A percentile compares a stretch with the other conserved stretches of the same genome.
These are phyloP conservation scores for Asterophora lycoperdoides DNA, from an alignment of 768 basidiomycete genomes.

Conservation along the genomic window DNA sequence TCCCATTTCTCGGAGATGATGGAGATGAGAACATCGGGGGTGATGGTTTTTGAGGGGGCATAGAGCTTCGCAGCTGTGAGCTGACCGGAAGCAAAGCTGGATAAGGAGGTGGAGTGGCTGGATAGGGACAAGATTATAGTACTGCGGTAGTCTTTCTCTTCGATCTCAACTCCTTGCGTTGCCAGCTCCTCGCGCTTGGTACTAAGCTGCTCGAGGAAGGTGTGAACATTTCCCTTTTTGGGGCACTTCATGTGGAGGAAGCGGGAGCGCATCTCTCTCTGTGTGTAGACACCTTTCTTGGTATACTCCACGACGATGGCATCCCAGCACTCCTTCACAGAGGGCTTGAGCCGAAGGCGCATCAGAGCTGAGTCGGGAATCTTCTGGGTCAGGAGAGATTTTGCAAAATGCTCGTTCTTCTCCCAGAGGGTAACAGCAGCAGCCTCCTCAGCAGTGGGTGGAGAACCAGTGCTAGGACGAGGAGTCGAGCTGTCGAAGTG, in stretches of 20 bases:
- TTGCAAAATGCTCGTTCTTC: slow-evolving; percentile 30
- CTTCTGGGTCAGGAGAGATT: slow-evolving; percentile 27
- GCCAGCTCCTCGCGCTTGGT: slow-evolving; percentile 22
- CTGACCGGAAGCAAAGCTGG: slow-evolving; percentile 24
- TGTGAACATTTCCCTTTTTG: slow-evolving; percentile 23
- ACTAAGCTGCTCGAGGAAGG: slow-evolving; percentile 23
- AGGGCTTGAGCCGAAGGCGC: slow-evolving; percentile 18
- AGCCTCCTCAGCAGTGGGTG: background rate
- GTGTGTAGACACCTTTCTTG: slow-evolving; percentile 26
- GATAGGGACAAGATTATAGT: slow-evolving; percentile 30
- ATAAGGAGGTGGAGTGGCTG: slow-evolving; percentile 14
- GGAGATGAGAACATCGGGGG: slow-evolving; percentile 19
- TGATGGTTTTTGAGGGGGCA: slow-evolving; percentile 9
- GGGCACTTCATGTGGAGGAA: slow-evolving; percentile 29
- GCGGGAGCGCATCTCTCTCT: slow-evolving; percentile 21
- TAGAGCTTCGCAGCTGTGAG: slow-evolving; percentile 18
- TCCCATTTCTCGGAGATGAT: slow-evolving; percentile 28
- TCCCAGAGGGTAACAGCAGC: slow-evolving; percentile 24
- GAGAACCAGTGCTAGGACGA: slow-evolving; percentile 5
- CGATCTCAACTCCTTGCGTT: slow-evolving; percentile 26
- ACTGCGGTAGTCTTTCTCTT: slow-evolving; percentile 27
- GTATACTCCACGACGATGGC: slow-evolving; percentile 29
- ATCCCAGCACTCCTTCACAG: slow-evolving; percentile 28
- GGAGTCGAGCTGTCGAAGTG: slow-evolving; percentile 10
- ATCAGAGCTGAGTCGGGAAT: slow-evolving; percentile 29